These are phyloP conservation scores for Lodderomyces elongisporus DNA, from an alignment of 1,139 yeast species.

Conservation along the genomic window DNA sequence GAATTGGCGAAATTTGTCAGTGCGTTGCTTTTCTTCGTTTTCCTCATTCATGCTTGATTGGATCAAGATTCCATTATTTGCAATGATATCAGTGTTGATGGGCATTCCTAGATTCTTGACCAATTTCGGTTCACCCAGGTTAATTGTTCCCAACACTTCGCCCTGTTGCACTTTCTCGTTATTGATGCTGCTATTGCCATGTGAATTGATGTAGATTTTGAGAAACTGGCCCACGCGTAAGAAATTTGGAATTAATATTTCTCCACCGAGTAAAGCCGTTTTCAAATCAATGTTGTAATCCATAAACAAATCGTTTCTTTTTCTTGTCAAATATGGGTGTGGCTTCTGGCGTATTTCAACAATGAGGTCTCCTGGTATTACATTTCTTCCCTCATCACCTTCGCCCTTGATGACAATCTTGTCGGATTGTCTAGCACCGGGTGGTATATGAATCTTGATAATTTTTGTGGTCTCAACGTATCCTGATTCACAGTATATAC, in stretches of 20 bases:
- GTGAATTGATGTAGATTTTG: slow-evolving; percentile 36
- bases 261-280: slow-evolving; percentile 56
- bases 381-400: slow-evolving; percentile 58
- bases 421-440: slow-evolving; percentile 52
- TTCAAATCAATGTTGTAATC: slow-evolving; percentile 43
- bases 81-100: slow-evolving; percentile 35
- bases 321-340: slow-evolving; percentile 44
- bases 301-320: slow-evolving; percentile 43
- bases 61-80: slow-evolving; percentile 19
- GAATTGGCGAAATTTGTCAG: too few relatives aligned
- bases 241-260: slow-evolving; percentile 40
- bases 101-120: slow-evolving; percentile 62
- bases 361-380: slow-evolving; percentile 64
- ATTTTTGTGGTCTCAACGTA: slow-evolving; percentile 44
- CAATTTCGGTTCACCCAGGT: slow-evolving; percentile 43
- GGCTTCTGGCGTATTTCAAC: slow-evolving; percentile 35
- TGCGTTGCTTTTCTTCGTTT: slow-evolving; percentile 11
- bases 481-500: slow-evolving; percentile 31
- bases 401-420: slow-evolving; percentile 49
- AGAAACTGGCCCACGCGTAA: slow-evolving; percentile 37
- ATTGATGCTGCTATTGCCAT: slow-evolving; percentile 27
- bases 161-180: slow-evolving; percentile 31
- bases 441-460: slow-evolving; percentile 45
- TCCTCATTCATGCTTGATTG: slow-evolving; percentile 1
- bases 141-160: slow-evolving; percentile 43